Evolutionary conservation across 495 filamentous ascomycete species (phyloP), one percentile per base, ranked within the genome.

Genomic region (Gamarada debralockiae): DNA sequence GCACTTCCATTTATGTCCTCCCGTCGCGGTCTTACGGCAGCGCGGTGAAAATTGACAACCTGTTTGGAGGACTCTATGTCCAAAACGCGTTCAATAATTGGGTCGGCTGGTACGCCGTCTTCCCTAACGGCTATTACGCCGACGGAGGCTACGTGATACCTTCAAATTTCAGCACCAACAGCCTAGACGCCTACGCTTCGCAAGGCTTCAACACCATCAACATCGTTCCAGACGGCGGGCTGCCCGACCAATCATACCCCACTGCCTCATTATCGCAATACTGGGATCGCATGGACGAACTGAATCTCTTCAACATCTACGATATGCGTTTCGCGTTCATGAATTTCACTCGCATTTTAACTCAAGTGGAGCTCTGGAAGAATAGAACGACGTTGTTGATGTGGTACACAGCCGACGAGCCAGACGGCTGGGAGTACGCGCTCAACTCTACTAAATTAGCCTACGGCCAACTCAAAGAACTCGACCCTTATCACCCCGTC

Each of bases 401-500:
- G 6, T 89, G 83, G 67, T 89, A 86, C 71, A 80, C 75, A 0
- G 79, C 75, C 3, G 85, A 90, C 52, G 84, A 89, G 52, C 84
- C 85, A 3, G 85, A 89, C 62, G 86, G 85, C 9, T 75, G 76
- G 65, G 70, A 75, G 50, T 76, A 84, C 57, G 72, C 83, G 12
- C 75, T 86, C 22, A 68, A 79, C 46, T 64, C 69, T 0, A 68
- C 73, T 0, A 42, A 55, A 0, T 50, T 61, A 0, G 70, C 73
- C 0, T 64, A 71, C 24, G 60, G 70, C 3, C 61, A 74, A 1
- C 73, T 89, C 57, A 74, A 75, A 40, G 51, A 55, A 0, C 60
- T 85, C 1, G 86, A 90, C 64, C 84, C 84, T 0, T 87, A 86
- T 63, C 85, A 87, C 63, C 85, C 84, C 0, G 76, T 85, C 3